Base-by-base conservation (phyloP, 345 rosid genomes). In the Brassica rapa region DNA sequence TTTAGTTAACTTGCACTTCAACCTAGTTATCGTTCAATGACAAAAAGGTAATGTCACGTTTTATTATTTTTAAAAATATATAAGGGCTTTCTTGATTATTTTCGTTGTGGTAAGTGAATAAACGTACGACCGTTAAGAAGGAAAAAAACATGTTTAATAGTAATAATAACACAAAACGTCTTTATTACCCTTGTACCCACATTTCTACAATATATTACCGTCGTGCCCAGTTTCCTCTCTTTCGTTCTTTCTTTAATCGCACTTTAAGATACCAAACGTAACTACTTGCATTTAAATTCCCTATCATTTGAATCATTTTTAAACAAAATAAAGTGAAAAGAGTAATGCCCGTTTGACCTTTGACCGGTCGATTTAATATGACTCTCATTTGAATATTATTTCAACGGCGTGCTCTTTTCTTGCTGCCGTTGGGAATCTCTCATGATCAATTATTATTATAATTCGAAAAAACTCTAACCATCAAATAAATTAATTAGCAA, bases 291-390 rank as follows among this genome's bases (percentile, higher is more conserved):
- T 33, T 60, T 53, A 67, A 67, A 60, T 39, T 25, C 4, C 66
- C 75, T 23, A 21, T 4, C 64, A 14, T n/a, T 25, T 25, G 29
- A 25, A 25, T 25, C 16, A 72, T 30, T 65, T 33, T 21, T 53
- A 35, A 59, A 25, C 29, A 25, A 25, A 77, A 39, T 29, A 39
- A 43, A 35, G 16, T 65, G 37, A 71, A 71, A 72, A 57, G 66
- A 35, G 51, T 46, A 27, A 37, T 39, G 0, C 62, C 15, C 63
- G 56, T 78, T 73, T 72, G 77, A 72, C 77, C 78, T 73, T 79
- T 79, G 82, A 79, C 82, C 63, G 35, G 78, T 79, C 59, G 82
- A 79, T 67, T 69, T 60, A 60, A 67, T n/a, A 67, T 61, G 68
- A 25, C 29, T 25, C 29, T 25, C 29, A 25, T 25, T 25, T 25